Conservation (phyloP, 129 eudicot species). For the Artemisia annua region DNA sequence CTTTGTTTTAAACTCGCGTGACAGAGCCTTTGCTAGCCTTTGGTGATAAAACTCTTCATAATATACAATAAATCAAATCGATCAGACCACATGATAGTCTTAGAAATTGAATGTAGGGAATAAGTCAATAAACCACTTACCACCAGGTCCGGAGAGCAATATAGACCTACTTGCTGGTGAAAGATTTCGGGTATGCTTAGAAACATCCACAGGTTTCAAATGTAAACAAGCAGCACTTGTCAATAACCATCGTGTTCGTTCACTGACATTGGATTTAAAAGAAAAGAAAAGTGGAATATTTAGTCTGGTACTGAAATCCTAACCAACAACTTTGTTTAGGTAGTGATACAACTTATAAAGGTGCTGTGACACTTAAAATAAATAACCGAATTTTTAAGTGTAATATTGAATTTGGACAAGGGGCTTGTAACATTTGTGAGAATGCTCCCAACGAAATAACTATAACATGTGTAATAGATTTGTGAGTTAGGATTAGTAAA, state of each 20-base stretch:
- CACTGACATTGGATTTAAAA: conserved; percentile 55
- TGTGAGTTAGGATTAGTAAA: too few species aligned
- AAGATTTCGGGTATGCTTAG: conserved; percentile 80
- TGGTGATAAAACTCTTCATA: conserved; percentile 74
- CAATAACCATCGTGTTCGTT: conserved; percentile 62
- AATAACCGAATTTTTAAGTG: conserved; percentile 9
- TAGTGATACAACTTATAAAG: too few species aligned
- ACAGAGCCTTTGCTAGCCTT: conserved; percentile 81
- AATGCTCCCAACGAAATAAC: too few species aligned
- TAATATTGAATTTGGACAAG: neutral
- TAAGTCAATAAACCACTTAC: conserved; percentile 42
- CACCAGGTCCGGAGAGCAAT: conserved; percentile 87
- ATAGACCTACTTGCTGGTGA: conserved; percentile 91
- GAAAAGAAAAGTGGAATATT: neutral
- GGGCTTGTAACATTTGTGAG: too few species aligned
- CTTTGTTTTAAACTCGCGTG: conserved; percentile 83
- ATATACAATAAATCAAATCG: conserved; percentile 1
- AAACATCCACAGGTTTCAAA: conserved; percentile 76
- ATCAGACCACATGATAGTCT: neutral
- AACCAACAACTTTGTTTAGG: too few species aligned
- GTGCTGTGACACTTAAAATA: neutral
- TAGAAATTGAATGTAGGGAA: neutral
- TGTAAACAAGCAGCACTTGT: conserved; percentile 97
- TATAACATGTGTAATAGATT: neutral
- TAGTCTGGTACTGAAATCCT: too few species aligned